Evolutionary conservation across 2,329 filamentous ascomycete species (phyloP), one percentile per base, ranked within the genome.

Genomic region (Scytalidium sp.): DNA sequence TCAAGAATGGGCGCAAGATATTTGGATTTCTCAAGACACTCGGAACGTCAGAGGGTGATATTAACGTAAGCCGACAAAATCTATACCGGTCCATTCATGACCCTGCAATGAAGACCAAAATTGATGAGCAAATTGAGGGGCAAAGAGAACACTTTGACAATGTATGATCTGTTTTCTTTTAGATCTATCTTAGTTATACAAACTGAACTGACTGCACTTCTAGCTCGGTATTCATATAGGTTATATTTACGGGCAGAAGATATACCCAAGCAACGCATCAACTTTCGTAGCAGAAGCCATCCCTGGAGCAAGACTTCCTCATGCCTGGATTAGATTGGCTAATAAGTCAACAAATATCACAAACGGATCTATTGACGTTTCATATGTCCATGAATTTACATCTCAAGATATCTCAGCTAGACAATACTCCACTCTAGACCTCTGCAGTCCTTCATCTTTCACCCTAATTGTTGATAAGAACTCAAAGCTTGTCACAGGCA

Each of bases 301-400:
- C 0, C 46, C 61, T 1, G 71, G 72, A 0, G 72, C 70, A 6
- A 59, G 70, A 27, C 48, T 74, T 4, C 70, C 71, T 3, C 71
- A 74, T 54, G 63, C 65, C 1, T 74, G 71, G n/a, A n/a, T n/a
- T n/a, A n/a, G n/a, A n/a, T n/a, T n/a, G n/a, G 70, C 65, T 74
- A 13, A 29, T 19, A 50, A 47, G 22, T 22, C 25, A 36, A 13
- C 40, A 43, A 2, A 11, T 9, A 17, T 20, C 46, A 5, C 10
- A 32, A 4, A 40, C 54, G 11, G 21, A 23, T 56, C 63, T 0
- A 60, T 71, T 7, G 63, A 72, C 39, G 57, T 61, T 0, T 69
- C 67, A 0, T 72, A 70, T 43, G 56, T 70, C 17, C 49, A 50
- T 2, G 66, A 72, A 36, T 55, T 71, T 2, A 57, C 57, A 0